Base-by-base conservation (phyloP, 1,284 basidiomycete genomes). In the Boletus coffeatus region DNA sequence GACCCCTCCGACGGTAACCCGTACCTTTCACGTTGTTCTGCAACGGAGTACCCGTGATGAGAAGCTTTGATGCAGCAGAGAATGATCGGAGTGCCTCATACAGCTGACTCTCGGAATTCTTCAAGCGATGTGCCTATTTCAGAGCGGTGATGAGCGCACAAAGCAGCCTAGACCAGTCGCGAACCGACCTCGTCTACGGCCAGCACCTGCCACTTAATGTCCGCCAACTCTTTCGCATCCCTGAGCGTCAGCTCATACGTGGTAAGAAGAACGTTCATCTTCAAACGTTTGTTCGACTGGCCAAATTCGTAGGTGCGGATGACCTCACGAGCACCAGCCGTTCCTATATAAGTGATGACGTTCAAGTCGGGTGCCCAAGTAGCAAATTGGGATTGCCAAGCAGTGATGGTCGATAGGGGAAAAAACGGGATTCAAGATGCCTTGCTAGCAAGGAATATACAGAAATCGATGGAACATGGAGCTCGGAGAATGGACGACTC, bases 21-120 rank as follows among this genome's bases (percentile, higher is more conserved):
- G 62, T 69, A 93, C 94, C 94, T 80, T 96, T 97, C 71, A 99
- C 96, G 74, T 98, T 99, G 81, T 99, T 99, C 76, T 99, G 97
- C 61, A 99, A 80, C 18, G 97, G 97, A 3, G 97, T 99, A 39
- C 97, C 97, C 0, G 97, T 99, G 76, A 99, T 99, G 68, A 99
- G 86, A 61, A 99, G 83, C 78, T 97, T 96, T 60, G 92, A 94
- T 2, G 90, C 91, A 53, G 93, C 90, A 60, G 88, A 85, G 81
- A 99, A 99, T 66, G 90, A 87, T 73, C 87, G 84, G 61, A 99
- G 81, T 5, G 95, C 94, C 73, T 99, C 95, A 77, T 99, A 99
- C 56, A 99, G 79, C 78, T 98, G 96, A 68, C 93, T 94, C 76
- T 98, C 96, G 61, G 93, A 93, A 77, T 99, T 99, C 81, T 99